phyloP scores from a whole-genome alignment of 352 stramenopile genomes.

The Phytophthora pseudosyringae region DNA sequence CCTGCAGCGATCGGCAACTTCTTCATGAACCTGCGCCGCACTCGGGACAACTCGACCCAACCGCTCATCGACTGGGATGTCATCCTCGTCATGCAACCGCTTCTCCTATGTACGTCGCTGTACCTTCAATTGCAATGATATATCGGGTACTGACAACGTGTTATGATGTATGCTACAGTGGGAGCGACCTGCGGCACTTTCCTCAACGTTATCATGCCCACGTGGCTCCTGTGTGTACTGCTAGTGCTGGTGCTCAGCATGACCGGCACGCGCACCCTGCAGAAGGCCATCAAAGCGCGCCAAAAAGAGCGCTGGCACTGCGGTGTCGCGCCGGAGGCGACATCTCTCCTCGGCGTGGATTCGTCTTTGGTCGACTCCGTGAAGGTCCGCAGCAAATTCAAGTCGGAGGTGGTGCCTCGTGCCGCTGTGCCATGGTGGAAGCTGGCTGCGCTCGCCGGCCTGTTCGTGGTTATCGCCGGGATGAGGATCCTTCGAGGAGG shows the following conservation, averaged over 20 bases:
- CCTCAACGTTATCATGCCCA: constrained; percentile 92
- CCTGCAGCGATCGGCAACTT: constrained; percentile 90
- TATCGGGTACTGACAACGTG: constrained; percentile 8
- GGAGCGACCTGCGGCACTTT: constrained; percentile 86
- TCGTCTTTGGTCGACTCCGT: constrained; percentile 5
- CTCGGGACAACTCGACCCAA: constrained; percentile 87
- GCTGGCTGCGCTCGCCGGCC: constrained; percentile 75
- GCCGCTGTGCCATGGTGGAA: constrained; percentile 74
- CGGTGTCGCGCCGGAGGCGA: constrained; percentile 27
- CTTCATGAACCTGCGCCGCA: constrained; percentile 90
- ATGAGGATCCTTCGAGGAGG: constrained; percentile 96
- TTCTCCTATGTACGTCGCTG: constrained; percentile 68
- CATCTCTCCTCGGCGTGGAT: constrained; percentile 20
- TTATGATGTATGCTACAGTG: constrained; percentile 37
- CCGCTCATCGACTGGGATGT: constrained; percentile 98
- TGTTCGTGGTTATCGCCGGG: constrained; percentile 91
- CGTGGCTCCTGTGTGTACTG: constrained; percentile 88
- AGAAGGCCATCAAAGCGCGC: constrained; percentile 90
- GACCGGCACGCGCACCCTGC: constrained; percentile 89
- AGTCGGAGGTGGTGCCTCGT: constrained; percentile 34
- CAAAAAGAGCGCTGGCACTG: constrained; percentile 83
- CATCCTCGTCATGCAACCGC: constrained; percentile 96
- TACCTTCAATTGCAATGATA: constrained; percentile 3
- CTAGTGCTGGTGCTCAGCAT: constrained; percentile 90
- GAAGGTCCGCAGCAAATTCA: constrained; percentile 31